Conservation (phyloP, 1,139 yeast species). For the Blastobotrys apis region DNA sequence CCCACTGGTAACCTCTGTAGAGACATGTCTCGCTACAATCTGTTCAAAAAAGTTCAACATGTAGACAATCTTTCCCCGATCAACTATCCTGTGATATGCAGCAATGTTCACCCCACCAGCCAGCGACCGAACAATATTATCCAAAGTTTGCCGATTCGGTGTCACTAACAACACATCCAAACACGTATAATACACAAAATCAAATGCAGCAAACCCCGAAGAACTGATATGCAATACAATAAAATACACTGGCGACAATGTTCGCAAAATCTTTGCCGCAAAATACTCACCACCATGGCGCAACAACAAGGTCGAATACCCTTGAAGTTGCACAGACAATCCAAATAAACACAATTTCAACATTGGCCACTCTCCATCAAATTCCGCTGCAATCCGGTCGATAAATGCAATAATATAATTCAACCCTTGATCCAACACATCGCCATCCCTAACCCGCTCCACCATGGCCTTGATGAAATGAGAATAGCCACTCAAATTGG, state of each 20-base stretch:
- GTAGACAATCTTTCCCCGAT: slow-evolving; percentile 51
- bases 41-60: slow-evolving; percentile 58
- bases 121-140: slow-evolving; percentile 33
- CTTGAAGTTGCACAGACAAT: slow-evolving; percentile 52
- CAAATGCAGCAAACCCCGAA: slow-evolving; percentile 67
- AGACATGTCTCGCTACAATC: slow-evolving; percentile 31
- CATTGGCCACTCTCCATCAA: slow-evolving; percentile 26
- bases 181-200: slow-evolving; percentile 55
- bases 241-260: slow-evolving; percentile 52
- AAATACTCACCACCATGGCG: slow-evolving; percentile 24
- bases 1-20: slow-evolving; percentile 33
- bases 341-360: slow-evolving; percentile 49
- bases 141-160: slow-evolving; percentile 36
- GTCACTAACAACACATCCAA: slow-evolving; percentile 45
- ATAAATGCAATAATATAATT: slow-evolving; percentile 11
- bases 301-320: slow-evolving; percentile 43
- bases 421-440: slow-evolving; percentile 13
- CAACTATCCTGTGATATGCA: slow-evolving; percentile 31
- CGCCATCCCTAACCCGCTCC: slow-evolving; percentile 14
- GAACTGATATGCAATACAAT: slow-evolving; percentile 58
- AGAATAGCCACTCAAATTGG: slow-evolving; percentile 23
- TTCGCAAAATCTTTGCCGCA: slow-evolving; percentile 42
- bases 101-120: slow-evolving; percentile 41
- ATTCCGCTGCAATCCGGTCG: slow-evolving; percentile 8
- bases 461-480: slow-evolving; percentile 19